These are phyloP conservation scores for Otatea glauca DNA, from an alignment of 176 grass and related monocot genomes.

Conservation along the genomic window DNA sequence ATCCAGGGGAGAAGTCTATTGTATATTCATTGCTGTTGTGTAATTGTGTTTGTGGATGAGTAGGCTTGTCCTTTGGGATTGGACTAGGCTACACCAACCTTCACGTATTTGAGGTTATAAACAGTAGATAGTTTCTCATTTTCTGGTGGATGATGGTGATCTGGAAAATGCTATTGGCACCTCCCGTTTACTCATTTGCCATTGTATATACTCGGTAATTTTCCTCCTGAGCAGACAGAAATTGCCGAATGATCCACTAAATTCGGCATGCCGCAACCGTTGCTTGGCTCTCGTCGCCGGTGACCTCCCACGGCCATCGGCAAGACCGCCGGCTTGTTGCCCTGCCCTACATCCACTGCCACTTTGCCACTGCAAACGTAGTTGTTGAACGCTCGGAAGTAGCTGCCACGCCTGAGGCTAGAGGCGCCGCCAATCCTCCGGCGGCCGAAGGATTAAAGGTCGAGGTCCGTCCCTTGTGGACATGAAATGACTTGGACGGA, in stretches of 20 bases:
- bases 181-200: background rate
- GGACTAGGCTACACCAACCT: background rate
- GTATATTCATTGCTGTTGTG: conserved; percentile 38
- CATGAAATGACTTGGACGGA: background rate
- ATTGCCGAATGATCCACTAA: background rate
- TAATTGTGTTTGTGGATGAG: conserved; percentile 42
- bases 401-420: too few relatives aligned
- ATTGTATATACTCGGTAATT: background rate
- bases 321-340: too few relatives aligned
- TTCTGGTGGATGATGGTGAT: background rate
- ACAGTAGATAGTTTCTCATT: conserved; percentile 29
- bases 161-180: background rate
- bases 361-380: too few relatives aligned
- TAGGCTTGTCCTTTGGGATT: conserved; percentile 36
- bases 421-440: too few relatives aligned
- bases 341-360: too few relatives aligned
- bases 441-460: too few relatives aligned
- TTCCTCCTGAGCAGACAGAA: background rate
- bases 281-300: too few relatives aligned
- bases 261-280: too few relatives aligned
- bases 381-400: too few relatives aligned
- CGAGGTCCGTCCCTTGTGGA: too few relatives aligned
- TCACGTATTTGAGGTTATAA: conserved; percentile 30
- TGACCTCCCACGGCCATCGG: too few relatives aligned
- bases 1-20: conserved; percentile 33